A percentile compares a stretch with the other conserved stretches of the same genome.
Evolutionary conservation across 768 basidiomycete species (phyloP).

Genomic region (Leccinum uliginosum): DNA sequence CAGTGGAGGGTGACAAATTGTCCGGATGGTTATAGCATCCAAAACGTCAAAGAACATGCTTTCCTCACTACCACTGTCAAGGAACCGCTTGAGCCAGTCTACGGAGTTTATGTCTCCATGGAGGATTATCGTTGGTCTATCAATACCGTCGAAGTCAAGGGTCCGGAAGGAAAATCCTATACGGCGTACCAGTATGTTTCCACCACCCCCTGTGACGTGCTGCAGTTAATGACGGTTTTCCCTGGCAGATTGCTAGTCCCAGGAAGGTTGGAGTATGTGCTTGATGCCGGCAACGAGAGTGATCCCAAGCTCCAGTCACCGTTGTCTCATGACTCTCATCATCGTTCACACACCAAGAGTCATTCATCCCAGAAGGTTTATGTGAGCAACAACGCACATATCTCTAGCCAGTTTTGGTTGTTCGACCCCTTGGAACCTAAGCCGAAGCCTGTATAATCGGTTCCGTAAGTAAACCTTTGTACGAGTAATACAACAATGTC

Average conservation of each 20-base stretch:
- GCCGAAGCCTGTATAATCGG: no score
- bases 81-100: background rate
- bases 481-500: no score
- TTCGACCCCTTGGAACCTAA: background rate
- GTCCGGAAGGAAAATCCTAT: background rate
- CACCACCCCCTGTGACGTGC: background rate
- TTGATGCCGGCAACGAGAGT: background rate
- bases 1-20: background rate
- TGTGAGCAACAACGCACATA: background rate
- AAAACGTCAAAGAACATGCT: background rate
- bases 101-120: background rate
- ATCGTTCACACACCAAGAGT: background rate
- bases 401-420: constrained; percentile 1
- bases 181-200: background rate
- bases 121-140: background rate
- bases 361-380: background rate
- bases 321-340: no score
- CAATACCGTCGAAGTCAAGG: background rate
- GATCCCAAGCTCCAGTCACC: background rate
- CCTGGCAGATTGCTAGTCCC: background rate
- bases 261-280: background rate
- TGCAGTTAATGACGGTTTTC: background rate
- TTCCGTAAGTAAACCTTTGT: no score
- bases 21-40: background rate
- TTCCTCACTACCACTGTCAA: background rate